A percentile compares a stretch with the other conserved stretches of the same genome.
Conservation (phyloP, 768 basidiomycete species). For the Podaxis carcinomalis region DNA sequence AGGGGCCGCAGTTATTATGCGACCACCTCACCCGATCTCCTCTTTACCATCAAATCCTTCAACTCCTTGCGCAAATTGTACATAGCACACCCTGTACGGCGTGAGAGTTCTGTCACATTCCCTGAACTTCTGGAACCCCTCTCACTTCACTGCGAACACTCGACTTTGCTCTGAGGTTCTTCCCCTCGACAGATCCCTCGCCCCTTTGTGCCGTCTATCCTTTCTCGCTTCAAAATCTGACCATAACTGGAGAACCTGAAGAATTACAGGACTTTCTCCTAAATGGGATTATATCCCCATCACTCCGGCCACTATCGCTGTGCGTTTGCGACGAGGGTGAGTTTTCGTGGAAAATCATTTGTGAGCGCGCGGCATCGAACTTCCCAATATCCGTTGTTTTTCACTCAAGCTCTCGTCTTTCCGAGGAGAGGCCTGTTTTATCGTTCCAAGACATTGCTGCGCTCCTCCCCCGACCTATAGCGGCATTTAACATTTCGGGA, state of each 20-base stretch:
- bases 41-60: background rate
- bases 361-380: background rate
- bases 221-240: background rate
- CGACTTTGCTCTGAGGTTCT: background rate
- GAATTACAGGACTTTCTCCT: background rate
- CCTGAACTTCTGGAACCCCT: background rate
- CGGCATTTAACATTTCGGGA: background rate
- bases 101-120: background rate
- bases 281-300: background rate
- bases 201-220: background rate
- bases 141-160: background rate
- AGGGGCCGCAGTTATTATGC: background rate
- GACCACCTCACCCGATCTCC: background rate
- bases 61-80: background rate
- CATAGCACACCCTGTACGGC: background rate
- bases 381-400: background rate
- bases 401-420: background rate
- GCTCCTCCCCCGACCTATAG: background rate
- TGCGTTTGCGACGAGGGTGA: background rate
- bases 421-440: background rate
- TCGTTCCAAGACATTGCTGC: background rate
- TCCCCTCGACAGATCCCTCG: background rate
- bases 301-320: background rate
- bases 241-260: background rate
- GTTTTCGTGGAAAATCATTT: background rate